Conservation (phyloP, 352 stramenopile genomes). For the Lagenidium sp. region DNA sequence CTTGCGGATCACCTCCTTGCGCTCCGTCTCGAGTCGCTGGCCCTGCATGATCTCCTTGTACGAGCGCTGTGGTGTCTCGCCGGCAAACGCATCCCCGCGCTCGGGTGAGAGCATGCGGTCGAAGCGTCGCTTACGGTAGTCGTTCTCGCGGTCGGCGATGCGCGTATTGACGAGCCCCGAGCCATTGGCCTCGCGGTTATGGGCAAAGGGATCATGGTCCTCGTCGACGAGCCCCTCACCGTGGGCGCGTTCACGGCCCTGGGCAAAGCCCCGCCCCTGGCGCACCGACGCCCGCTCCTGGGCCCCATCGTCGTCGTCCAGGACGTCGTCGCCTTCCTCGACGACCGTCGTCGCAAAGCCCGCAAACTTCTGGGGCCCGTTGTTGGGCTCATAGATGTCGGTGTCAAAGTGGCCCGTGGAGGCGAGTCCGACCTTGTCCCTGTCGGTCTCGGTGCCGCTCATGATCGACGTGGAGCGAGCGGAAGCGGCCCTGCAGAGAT, state of each 20-base stretch:
- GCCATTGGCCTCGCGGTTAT: constrained; percentile 68
- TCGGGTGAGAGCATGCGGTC: constrained; percentile 87
- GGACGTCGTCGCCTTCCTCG: constrained; percentile 43
- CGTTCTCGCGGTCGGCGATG: constrained; percentile 92
- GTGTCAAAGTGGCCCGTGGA: constrained; percentile 66
- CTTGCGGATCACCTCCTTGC: constrained; percentile 79
- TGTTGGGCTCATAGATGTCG: constrained; percentile 48
- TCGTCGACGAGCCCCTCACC: constrained; percentile 67
- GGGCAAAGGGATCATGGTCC: constrained; percentile 84
- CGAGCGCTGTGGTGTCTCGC: constrained; percentile 66
- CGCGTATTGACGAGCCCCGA: constrained; percentile 91
- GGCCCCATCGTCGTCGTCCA: constrained; percentile 20
- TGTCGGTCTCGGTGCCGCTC: too few relatives aligned
- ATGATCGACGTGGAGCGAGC: too few relatives aligned
- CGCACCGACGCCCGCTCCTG: constrained; percentile 23
- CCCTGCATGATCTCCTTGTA: constrained; percentile 90
- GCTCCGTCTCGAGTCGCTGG: constrained; percentile 82
- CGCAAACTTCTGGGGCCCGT: constrained; percentile 32
- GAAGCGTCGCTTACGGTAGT: constrained; percentile 85
- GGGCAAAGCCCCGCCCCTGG: constrained; percentile 8
- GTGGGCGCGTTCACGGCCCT: not conserved
- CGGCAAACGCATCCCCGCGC: constrained; percentile 86
- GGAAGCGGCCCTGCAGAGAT: too few relatives aligned
- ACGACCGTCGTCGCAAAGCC: constrained; percentile 51
- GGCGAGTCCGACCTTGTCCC: constrained; percentile 43